A percentile compares a stretch with the other conserved stretches of the same genome.
These are phyloP conservation scores for Camillea tinctor DNA, from an alignment of 2,329 filamentous ascomycete genomes.

Conservation along the genomic window DNA sequence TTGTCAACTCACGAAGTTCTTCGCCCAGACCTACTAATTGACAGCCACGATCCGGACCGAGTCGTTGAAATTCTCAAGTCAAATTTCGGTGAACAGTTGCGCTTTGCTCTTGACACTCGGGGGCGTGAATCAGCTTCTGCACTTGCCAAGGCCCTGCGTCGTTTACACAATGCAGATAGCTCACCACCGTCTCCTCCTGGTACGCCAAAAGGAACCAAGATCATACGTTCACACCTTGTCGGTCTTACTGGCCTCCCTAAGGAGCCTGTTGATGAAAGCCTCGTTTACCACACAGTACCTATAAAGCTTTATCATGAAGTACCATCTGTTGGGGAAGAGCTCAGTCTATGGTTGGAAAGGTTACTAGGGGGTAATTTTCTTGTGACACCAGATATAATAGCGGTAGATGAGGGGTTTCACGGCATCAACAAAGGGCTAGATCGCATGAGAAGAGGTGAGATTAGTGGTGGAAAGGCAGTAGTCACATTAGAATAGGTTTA, in stretches of 20 bases:
- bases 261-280: constrained; percentile 39
- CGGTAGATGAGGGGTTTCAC: constrained; percentile 60
- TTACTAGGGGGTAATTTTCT: constrained; percentile 56
- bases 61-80: constrained; percentile 63
- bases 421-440: constrained; percentile 69
- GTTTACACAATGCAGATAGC: constrained; percentile 20
- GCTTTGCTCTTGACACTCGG: constrained; percentile 68
- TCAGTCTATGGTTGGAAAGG: constrained; percentile 66
- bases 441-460: constrained; percentile 61
- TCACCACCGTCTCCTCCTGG: constrained; percentile 36
- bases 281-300: constrained; percentile 63
- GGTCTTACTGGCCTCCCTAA: constrained; percentile 69
- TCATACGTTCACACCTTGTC: constrained; percentile 55
- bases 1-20: constrained; percentile 46
- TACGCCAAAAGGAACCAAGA: constrained; percentile 35
- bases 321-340: constrained; percentile 58
- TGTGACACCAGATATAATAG: constrained; percentile 63
- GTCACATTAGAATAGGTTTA: constrained; percentile 34
- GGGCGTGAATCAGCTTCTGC: constrained; percentile 62
- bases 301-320: constrained; percentile 76
- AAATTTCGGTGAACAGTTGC: constrained; percentile 55
- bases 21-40: constrained; percentile 63
- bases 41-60: constrained; percentile 64
- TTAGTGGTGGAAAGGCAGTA: constrained; percentile 69
- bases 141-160: constrained; percentile 53